Conservation (phyloP, 257 asterid genomes). For the Nicotiana noctiflora region DNA sequence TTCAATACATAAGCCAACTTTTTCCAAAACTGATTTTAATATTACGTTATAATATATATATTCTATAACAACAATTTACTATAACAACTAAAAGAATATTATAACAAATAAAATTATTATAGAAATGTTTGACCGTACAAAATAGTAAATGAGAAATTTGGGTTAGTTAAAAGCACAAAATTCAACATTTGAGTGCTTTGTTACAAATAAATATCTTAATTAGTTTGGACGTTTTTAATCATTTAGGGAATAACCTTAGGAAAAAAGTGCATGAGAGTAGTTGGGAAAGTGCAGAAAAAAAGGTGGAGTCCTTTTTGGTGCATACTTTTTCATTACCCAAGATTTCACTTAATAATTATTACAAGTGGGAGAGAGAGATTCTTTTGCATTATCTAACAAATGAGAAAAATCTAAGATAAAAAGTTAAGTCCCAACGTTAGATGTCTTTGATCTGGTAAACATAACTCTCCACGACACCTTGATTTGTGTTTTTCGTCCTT, state of each 20-base stretch:
- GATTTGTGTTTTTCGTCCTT: conserved; percentile 7
- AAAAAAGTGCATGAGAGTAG: conserved; percentile 10
- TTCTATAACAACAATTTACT: no score
- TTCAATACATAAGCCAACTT: no score
- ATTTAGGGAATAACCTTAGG: conserved; percentile 2
- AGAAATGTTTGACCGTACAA: no score
- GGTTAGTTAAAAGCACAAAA: background rate
- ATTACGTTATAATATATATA: no score
- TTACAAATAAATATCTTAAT: background rate
- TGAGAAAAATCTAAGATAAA: background rate
- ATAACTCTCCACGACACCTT: conserved; percentile 6
- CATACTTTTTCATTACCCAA: conserved; percentile 9
- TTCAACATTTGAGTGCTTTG: conserved; percentile 2
- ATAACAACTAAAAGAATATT: no score
- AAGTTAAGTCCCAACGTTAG: background rate
- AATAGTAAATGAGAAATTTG: background rate
- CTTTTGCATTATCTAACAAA: conserved; percentile 6
- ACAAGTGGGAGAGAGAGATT: conserved; percentile 5
- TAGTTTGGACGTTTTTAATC: conserved; percentile 9
- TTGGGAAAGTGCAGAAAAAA: conserved; percentile 12
- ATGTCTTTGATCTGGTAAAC: background rate
- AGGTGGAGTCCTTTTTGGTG: conserved; percentile 7
- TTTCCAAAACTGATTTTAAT: no score
- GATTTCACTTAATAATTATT: background rate
- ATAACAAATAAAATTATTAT: no score